Evolutionary conservation across 1,139 yeast genomes (phyloP).

Genomic region (Zygosaccharomyces pseudobailii): DNA sequence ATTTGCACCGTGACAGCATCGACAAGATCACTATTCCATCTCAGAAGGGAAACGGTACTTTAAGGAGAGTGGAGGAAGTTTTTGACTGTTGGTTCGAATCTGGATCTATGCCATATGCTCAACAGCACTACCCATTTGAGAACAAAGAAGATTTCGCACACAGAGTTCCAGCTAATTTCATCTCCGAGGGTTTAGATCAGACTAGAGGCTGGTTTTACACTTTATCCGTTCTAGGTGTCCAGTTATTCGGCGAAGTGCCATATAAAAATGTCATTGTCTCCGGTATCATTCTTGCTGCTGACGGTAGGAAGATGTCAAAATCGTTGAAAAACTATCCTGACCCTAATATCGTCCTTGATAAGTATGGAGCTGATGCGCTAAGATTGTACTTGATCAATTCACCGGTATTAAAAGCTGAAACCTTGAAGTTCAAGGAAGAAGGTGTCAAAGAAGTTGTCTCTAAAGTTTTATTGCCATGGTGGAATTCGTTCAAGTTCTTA

Average conservation of each 20-base stretch:
- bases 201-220: slow-evolving; percentile 99
- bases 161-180: slow-evolving; percentile 94
- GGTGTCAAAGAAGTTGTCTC: slow-evolving; percentile 98
- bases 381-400: slow-evolving; percentile 94
- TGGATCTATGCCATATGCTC: slow-evolving; percentile 98
- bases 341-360: slow-evolving; percentile 72
- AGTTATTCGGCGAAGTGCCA: slow-evolving; percentile 86
- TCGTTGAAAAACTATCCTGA: slow-evolving; percentile 97
- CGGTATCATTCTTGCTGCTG: slow-evolving; percentile 95
- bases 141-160: slow-evolving; percentile 60
- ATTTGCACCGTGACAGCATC: slow-evolving; percentile 88
- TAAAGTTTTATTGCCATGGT: slow-evolving; percentile 95
- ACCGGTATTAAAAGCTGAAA: slow-evolving; percentile 94
- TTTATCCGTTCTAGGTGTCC: slow-evolving; percentile 91
- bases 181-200: slow-evolving; percentile 98
- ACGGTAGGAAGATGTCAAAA: slow-evolving; percentile 99
- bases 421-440: slow-evolving; percentile 94
- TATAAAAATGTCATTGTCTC: slow-evolving; percentile 93
- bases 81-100: slow-evolving; percentile 99
- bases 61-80: slow-evolving; percentile 92
- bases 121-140: slow-evolving; percentile 96
- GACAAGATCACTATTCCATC: slow-evolving; percentile 94
- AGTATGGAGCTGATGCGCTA: slow-evolving; percentile 96
- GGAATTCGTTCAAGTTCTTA: slow-evolving; percentile 93
- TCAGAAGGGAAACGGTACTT: slow-evolving; percentile 77